phyloP scores from a whole-genome alignment of 2,329 filamentous ascomycete genomes.

The Diaporthe sp. region DNA sequence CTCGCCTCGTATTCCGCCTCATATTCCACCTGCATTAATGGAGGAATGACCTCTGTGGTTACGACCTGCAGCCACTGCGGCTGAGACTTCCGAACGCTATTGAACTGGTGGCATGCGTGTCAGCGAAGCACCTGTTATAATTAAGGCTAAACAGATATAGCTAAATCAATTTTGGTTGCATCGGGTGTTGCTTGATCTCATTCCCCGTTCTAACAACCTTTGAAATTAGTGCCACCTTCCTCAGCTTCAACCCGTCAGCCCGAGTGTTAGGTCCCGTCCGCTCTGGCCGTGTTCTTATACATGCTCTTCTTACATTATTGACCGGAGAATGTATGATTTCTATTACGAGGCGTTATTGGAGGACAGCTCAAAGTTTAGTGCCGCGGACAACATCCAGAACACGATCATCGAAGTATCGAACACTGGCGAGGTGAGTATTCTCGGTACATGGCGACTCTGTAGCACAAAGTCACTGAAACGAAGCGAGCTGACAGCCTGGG shows the following conservation, averaged over 20 bases:
- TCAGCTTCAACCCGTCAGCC: too few species aligned
- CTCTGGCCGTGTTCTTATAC: too few species aligned
- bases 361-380: not conserved
- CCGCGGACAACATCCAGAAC: not conserved
- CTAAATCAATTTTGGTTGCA: not conserved
- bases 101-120: not conserved
- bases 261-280: too few species aligned
- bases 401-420: not conserved
- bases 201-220: not conserved
- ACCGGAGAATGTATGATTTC: not conserved
- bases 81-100: too few species aligned
- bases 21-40: not conserved
- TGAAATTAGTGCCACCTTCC: too few species aligned
- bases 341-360: not conserved
- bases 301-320: too few species aligned
- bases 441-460: not conserved
- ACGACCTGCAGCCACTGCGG: too few species aligned
- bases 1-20: not conserved
- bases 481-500: not conserved
- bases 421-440: not conserved
- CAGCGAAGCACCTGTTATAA: not conserved
- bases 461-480: not conserved
- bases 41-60: not conserved
- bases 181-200: not conserved
- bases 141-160: not conserved